Evolutionary conservation across 495 filamentous ascomycete species (phyloP), one percentile per base, ranked within the genome.

Genomic region (Hypoxylon lienhwacheense): DNA sequence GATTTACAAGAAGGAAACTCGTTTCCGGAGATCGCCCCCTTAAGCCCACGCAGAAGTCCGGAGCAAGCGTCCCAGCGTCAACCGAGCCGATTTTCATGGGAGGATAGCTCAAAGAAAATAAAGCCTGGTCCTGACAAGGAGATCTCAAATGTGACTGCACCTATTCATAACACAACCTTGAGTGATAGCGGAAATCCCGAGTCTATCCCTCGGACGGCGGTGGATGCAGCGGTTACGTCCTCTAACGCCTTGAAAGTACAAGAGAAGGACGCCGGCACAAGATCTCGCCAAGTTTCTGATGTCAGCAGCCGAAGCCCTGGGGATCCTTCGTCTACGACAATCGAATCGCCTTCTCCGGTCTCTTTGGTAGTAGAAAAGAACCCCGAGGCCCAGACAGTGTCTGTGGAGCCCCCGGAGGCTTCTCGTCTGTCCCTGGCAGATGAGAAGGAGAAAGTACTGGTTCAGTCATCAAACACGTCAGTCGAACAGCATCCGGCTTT

Each of bases 1-100:
- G 40, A n/a, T 24, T 7, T 31, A 16, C 49, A 60, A 15, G 32
- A 49, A 28, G 55, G 53, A 12, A 50, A 32, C 8, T 24, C 51
- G 0, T 49, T 59, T 20, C 53, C 56, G 7, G 45, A 55, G 42
- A 47, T 53, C 24, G 42, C 35, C 37, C 40, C 66, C 17, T 19
- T 60, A 12, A 56, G 60, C 31, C 34, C 59, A 20, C 44, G 11
- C 1, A 44, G 60, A 47, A 61, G 53, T 14, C 52, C 52, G 17
- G 17, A 50, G 6, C 53, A 51, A 1, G 47, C 47, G 21, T 50
- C 43, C 7, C 49, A 28, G 4, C 47, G 40, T 8, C 61, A 57
- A 1, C 64, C 62, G 16, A 70, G 65, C 35, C 72, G 73, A 11
- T 83, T 81, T 50, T 83, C 81, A 2, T 83, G 80, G 80, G 79